A percentile compares a stretch with the other conserved stretches of the same genome.
Evolutionary conservation across 805 yeast species (phyloP).

Genomic region (Wickerhamomyces hampshirensis): DNA sequence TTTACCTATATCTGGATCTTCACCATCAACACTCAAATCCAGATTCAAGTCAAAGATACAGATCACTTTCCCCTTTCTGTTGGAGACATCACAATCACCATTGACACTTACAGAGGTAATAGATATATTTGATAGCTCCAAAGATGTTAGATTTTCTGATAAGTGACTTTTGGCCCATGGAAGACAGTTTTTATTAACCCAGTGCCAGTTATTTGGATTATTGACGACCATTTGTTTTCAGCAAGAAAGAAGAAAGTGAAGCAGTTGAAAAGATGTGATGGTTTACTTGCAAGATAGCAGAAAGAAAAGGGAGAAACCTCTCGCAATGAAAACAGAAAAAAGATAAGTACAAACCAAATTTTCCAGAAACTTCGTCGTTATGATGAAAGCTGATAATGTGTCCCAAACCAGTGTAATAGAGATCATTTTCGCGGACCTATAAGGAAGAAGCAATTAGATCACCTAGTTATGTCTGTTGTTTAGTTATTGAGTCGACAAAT

Average conservation of each 20-base stretch:
- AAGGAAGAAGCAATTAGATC: too few relatives aligned
- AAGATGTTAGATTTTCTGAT: conserved; percentile 29
- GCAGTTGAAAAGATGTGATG: background rate
- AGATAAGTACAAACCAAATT: too few relatives aligned
- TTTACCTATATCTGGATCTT: conserved; percentile 31
- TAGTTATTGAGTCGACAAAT: too few relatives aligned
- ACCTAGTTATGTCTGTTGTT: too few relatives aligned
- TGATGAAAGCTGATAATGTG: too few relatives aligned
- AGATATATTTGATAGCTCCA: conserved; percentile 24
- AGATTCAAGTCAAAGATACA: conserved; percentile 68
- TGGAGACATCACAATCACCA: conserved; percentile 82
- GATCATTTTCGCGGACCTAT: too few relatives aligned
- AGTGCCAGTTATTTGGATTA: conserved; percentile 75
- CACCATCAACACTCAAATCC: conserved; percentile 40
- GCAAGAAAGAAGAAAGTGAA: background rate
- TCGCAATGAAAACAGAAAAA: background rate
- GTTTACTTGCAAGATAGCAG: background rate
- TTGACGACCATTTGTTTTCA: conserved; percentile 69
- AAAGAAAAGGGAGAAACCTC: background rate
- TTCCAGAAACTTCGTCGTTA: too few relatives aligned
- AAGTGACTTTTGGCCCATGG: conserved; percentile 58
- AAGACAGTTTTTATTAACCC: conserved; percentile 66
- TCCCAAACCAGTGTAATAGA: too few relatives aligned
- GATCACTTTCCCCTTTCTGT: conserved; percentile 75
- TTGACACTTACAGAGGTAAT: conserved; percentile 39